These are phyloP conservation scores for Roridomyces roridus DNA, from an alignment of 768 basidiomycete species.

Conservation along the genomic window DNA sequence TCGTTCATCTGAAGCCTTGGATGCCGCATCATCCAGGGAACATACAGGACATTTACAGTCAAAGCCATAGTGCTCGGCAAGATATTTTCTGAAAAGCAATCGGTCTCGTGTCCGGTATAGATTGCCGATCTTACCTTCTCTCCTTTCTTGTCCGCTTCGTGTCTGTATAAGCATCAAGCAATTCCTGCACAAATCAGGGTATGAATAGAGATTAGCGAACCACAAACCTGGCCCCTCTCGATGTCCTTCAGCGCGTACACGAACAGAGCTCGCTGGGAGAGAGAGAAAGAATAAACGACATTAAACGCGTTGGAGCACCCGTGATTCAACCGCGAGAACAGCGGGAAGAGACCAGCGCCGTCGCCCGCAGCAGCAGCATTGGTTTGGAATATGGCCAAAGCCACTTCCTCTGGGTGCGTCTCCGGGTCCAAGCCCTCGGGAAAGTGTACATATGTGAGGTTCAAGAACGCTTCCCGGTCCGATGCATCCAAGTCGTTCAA, in stretches of 20 bases:
- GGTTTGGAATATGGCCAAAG: conserved; percentile 70
- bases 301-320: conserved; percentile 74
- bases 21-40: conserved; percentile 54
- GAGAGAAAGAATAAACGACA: conserved; percentile 66
- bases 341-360: conserved; percentile 68
- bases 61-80: conserved; percentile 61
- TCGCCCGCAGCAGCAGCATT: conserved; percentile 65
- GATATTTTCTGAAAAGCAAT: conserved; percentile 49
- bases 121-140: conserved; percentile 48
- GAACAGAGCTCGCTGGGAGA: conserved; percentile 51
- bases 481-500: conserved; percentile 39
- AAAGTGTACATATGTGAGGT: conserved; percentile 63
- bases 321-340: conserved; percentile 71
- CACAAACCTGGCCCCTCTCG: conserved; percentile 54
- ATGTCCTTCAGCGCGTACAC: conserved; percentile 66
- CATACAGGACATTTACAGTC: conserved; percentile 65
- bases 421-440: conserved; percentile 46
- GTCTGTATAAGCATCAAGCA: conserved; percentile 66
- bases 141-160: conserved; percentile 59
- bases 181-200: conserved; percentile 46
- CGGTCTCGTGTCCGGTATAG: not conserved
- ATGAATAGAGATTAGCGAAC: not conserved
- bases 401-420: conserved; percentile 49
- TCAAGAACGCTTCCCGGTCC: conserved; percentile 51
- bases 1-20: conserved; percentile 57